Evolutionary conservation across 2,329 filamentous ascomycete genomes (phyloP), one percentile per base, ranked within the genome.

Genomic region (Plenodomus lindquistii): DNA sequence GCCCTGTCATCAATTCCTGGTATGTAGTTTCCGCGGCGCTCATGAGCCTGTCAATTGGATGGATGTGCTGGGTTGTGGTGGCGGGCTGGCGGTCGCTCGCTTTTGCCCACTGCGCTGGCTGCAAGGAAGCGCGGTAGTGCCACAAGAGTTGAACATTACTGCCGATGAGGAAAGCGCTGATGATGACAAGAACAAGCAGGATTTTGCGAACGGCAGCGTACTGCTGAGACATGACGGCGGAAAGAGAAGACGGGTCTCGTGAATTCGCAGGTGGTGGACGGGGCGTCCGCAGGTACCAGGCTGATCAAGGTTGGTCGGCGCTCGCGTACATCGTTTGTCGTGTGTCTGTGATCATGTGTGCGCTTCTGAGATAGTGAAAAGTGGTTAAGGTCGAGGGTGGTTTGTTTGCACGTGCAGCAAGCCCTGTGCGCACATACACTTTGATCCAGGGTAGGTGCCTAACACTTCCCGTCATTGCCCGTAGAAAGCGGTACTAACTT

Each of bases 111-210:
- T 39, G 34, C 15, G 37, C 36, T 19, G 20, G 37, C 8, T 15
- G 27, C 27, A 22, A 37, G 13, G 50, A 46, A 18, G 27, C 19
- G 18, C 21, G 46, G 18, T 27, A 35, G 6, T 44, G 16, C 56
- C 52, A 60, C 3, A 62, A 40, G 41, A 46, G 45, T 31, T 41
- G 27, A 1, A 53, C 36, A 39, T 69, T 74, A 1, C 79, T 82
- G 56, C 78, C 79, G 63, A 85, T 88, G 76, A 87, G 88, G 74
- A 82, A 77, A 57, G 75, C 76, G 48, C 84, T 83, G 62, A 92
- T 90, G 79, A n/a, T 29, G 16, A 8, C 17, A 1, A 41, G 16
- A 9, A 35, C 34, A 24, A 83, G 89, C 60, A 85, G 85, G 71
- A 87, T 87, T 1, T 80, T 81, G 13, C 42, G 50, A 18, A 50